Conservation (phyloP, 768 basidiomycete genomes). For the Leccinum obscurum region DNA sequence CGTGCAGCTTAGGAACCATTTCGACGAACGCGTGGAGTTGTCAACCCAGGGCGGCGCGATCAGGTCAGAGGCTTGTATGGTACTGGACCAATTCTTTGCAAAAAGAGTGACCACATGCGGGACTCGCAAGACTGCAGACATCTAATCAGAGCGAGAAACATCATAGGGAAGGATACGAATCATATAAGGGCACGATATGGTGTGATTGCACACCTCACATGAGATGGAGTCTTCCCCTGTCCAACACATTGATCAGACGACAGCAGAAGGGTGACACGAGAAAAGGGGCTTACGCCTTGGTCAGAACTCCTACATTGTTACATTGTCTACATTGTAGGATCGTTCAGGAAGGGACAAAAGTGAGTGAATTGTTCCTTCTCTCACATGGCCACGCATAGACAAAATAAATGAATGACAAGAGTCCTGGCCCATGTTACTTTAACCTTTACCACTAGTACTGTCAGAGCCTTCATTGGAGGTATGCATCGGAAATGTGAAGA, state of each 20-base stretch:
- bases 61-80: slow-evolving; percentile 51
- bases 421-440: too few relatives aligned
- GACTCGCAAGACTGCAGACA: slow-evolving; percentile 42
- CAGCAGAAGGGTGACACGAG: neutral
- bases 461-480: too few relatives aligned
- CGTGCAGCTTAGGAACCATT: slow-evolving; percentile 23
- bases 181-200: slow-evolving; percentile 69
- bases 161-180: slow-evolving; percentile 35
- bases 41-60: slow-evolving; percentile 21
- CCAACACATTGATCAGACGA: neutral
- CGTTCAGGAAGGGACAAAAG: neutral
- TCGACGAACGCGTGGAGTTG: slow-evolving; percentile 17
- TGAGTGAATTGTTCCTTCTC: slow-evolving; percentile 18
- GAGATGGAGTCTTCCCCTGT: slow-evolving; percentile 53
- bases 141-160: slow-evolving; percentile 2
- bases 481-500: too few relatives aligned
- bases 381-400: too few relatives aligned
- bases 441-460: too few relatives aligned
- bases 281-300: slow-evolving; percentile 6
- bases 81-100: slow-evolving; percentile 44
- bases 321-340: neutral
- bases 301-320: slow-evolving; percentile 9
- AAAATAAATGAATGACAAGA: too few relatives aligned
- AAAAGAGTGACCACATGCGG: slow-evolving; percentile 69
- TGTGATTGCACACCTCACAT: slow-evolving; percentile 64